A percentile compares a stretch with the other conserved stretches of the same genome.
Evolutionary conservation across 2,329 filamentous ascomycete genomes (phyloP).

Genomic region (Aspergillus brasiliensis): DNA sequence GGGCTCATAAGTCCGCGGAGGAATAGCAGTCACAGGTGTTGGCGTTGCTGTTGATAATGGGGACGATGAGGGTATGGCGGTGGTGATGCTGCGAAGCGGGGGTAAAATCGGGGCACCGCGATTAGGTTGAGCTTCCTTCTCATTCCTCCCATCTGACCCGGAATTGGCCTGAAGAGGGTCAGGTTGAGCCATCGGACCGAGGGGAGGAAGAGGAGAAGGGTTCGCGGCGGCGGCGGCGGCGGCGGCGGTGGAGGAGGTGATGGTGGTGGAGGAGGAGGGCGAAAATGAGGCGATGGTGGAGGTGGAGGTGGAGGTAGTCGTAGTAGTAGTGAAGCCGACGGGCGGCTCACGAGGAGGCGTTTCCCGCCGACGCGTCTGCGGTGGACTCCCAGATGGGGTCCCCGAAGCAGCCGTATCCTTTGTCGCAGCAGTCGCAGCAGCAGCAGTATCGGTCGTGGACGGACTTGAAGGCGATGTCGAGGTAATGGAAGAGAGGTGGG

Average conservation of each 20-base stretch:
- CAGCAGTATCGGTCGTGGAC: neutral
- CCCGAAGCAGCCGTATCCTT: conserved; percentile 7
- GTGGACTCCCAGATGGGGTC: neutral
- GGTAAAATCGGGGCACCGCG: conserved; percentile 6
- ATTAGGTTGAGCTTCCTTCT: conserved; percentile 14
- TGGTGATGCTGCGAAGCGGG: conserved; percentile 16
- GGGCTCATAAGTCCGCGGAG: conserved; percentile 1
- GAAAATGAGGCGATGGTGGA: neutral
- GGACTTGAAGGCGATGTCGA: neutral
- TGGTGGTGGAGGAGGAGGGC: conserved; percentile 2
- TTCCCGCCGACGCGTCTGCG: neutral
- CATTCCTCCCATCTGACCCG: neutral
- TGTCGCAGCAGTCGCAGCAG: neutral
- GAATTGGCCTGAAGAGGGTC: neutral
- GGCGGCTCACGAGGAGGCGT: neutral
- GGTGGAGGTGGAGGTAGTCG: neutral
- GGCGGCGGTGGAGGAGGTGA: neutral
- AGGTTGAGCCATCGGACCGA: neutral
- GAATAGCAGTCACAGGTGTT: neutral
- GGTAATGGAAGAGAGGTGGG: neutral
- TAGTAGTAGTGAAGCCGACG: conserved; percentile 5
- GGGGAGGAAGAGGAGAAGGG: neutral
- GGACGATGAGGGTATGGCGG: neutral
- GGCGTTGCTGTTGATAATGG: conserved; percentile 10
- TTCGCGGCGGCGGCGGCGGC: neutral